Evolutionary conservation across 1,284 basidiomycete species (phyloP), one percentile per base, ranked within the genome.

Genomic region (Apiotrichum sp.): DNA sequence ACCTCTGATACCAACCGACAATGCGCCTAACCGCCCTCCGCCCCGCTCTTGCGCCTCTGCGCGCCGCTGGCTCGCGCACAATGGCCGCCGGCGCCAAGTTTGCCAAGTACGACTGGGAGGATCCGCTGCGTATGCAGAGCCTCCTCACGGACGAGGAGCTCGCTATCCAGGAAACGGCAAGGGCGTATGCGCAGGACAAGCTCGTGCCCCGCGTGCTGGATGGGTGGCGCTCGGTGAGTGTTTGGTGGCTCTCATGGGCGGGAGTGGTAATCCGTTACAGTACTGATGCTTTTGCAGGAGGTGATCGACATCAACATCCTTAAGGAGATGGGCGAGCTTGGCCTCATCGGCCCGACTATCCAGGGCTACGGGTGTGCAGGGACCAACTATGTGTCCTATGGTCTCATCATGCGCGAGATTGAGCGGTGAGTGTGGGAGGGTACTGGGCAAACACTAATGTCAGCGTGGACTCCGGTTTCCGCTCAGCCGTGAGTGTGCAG

Each of bases 401-500:
- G 95, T 6, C 80, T 98, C 36, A 89, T 98, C 65, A 89, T 92
- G 1, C 82, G 95, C 47, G 93, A 97, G 73, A 86, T 98, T 4
- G 93, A 98, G 77, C 47, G 47, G 47, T 48, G 14, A 38, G 80
- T n/a, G 88, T 86, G 48, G 42, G 36, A 2, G 36, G 13, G 11
- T 52, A 70, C 65, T 71, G 73, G 90, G 87, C 86, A 64, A 95
- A n/a, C 14, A 32, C 8, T 40, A 10, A 43, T 35, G 8, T 10
- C 61, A 89, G 89, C 52, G 85, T 98, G 41, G 95, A 98, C 74
- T 96, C 92, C 1, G 95, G 95, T 3, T 98, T 96, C 72, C 86
- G 93, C 38, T 93, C 89, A 5, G 93, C 87, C n/a, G 87, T 93
- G 72, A 93, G 89, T 32, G 95, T 98, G 1, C 95, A 98, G 74